Evolutionary conservation across 192 early-diverging fungal genomes (phyloP).

Genomic region (Linnemannia schmuckeri): DNA sequence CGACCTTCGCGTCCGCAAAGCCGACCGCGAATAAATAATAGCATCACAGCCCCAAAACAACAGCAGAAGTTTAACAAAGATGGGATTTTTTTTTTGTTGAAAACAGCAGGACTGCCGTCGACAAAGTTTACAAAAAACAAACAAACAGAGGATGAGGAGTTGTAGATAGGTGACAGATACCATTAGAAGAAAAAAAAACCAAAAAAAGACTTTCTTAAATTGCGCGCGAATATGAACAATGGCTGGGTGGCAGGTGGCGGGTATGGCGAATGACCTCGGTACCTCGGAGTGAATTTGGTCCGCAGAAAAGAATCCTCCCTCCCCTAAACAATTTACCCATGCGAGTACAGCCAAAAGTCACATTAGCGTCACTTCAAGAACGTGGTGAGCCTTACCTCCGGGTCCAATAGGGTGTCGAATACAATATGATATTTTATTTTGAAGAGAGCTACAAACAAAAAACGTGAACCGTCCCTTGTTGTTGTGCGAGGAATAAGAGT

Average conservation of each 20-base stretch:
- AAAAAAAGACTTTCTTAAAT: too few relatives aligned
- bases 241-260: neutral
- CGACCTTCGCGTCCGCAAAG: slow-evolving; percentile 59
- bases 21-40: neutral
- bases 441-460: neutral
- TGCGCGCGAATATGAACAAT: neutral
- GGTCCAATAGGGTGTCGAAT: too few relatives aligned
- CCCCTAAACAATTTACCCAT: neutral
- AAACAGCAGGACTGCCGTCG: too few relatives aligned
- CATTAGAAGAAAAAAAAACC: too few relatives aligned
- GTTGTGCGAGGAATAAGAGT: neutral
- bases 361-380: neutral
- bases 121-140: too few relatives aligned
- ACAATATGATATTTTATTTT: too few relatives aligned
- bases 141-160: too few relatives aligned
- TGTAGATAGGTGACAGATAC: too few relatives aligned
- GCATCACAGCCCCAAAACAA: neutral
- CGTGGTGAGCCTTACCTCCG: too few relatives aligned
- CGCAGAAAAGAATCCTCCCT: neutral
- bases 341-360: neutral
- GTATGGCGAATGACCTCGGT: too few relatives aligned
- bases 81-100: too few relatives aligned
- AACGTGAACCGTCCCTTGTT: neutral
- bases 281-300: neutral
- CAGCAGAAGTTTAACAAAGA: too few relatives aligned